These are phyloP conservation scores for Xylaria sp. DNA, from an alignment of 2,329 filamentous ascomycete genomes.

Conservation along the genomic window DNA sequence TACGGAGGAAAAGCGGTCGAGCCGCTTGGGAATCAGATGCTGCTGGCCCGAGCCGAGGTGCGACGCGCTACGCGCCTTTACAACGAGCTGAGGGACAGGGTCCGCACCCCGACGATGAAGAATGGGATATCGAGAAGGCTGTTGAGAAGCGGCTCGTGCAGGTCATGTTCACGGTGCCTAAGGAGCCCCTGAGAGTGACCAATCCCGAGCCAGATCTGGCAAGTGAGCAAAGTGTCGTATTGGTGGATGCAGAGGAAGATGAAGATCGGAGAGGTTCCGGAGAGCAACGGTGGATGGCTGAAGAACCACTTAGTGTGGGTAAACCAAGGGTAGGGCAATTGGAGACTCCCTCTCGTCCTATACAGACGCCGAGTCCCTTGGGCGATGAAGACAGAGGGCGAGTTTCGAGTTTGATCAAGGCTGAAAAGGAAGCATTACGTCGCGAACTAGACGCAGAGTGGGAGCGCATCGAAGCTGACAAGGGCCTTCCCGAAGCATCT, in stretches of 20 bases:
- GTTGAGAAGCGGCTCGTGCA: conserved; percentile 78
- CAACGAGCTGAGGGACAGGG: conserved; percentile 50
- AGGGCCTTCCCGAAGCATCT: conserved; percentile 23
- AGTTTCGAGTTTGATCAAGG: conserved; percentile 13
- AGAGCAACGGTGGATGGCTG: not conserved
- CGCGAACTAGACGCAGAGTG: conserved; percentile 43
- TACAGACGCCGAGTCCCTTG: conserved; percentile 30
- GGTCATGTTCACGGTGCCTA: conserved; percentile 93
- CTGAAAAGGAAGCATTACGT: conserved; percentile 40
- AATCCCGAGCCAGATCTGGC: conserved; percentile 73
- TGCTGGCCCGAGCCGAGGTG: conserved; percentile 48
- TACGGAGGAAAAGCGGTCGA: conserved; percentile 65
- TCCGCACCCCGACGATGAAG: conserved; percentile 70
- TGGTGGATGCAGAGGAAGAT: conserved; percentile 53
- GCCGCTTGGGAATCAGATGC: conserved; percentile 61
- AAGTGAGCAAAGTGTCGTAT: conserved; percentile 54
- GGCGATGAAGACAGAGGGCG: conserved; percentile 35
- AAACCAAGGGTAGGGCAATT: not conserved
- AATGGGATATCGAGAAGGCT: conserved; percentile 75
- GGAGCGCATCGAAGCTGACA: conserved; percentile 31
- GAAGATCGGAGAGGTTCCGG: not conserved
- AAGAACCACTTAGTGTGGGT: not conserved
- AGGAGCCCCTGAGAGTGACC: conserved; percentile 86
- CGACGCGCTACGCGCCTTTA: conserved; percentile 45
- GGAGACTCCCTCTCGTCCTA: not conserved